Evolutionary conservation across 768 basidiomycete species (phyloP), one percentile per base, ranked within the genome.

Genomic region (Trametes elegans): DNA sequence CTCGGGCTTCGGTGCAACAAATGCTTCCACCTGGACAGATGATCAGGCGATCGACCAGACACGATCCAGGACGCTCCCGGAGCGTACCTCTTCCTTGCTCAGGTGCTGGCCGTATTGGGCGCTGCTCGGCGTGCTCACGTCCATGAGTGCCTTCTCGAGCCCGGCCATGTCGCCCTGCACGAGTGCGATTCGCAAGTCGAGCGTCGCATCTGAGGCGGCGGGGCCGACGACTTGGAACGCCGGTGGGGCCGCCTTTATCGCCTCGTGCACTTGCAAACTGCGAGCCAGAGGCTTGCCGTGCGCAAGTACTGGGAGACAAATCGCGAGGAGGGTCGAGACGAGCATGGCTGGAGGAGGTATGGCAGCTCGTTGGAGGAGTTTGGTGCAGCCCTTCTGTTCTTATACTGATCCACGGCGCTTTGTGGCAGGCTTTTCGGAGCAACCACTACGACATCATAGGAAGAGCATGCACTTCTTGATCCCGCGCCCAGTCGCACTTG

Each of bases 151-250:
- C 45, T 69, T 62, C 58, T 74, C 68, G 7, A 77, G 71, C 9
- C 73, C 74, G 9, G 52, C 52, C 26, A 70, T 67, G 57, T 77
- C 62, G 45, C 59, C 68, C 49, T 70, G 70, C 19, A 63, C 64
- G 44, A 77, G 66, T 3, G 68, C 74, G 44, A 77, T 57, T 39
- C 73, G 71, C 38, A 77, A 62, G 49, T 67, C 70, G 35, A 79
- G 64, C 13, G 62, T 55, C 0, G 66, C 58, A 48, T 70, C 66
- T 2, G 64, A 55, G 6, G 68, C 45, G 2, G 74, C 71, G 29
- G 67, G 42, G 19, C 71, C 71, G 14, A 54, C 55, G 39, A 55
- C 49, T 18, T 62, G 48, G 60, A 73, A 74, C 18, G 64, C 67
- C 2, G 56, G 32, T 5, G 73, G 73, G 16, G 64, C 58, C 0